phyloP scores from a whole-genome alignment of 2,329 filamentous ascomycete genomes.

The Acephala macrosclerotiorum region DNA sequence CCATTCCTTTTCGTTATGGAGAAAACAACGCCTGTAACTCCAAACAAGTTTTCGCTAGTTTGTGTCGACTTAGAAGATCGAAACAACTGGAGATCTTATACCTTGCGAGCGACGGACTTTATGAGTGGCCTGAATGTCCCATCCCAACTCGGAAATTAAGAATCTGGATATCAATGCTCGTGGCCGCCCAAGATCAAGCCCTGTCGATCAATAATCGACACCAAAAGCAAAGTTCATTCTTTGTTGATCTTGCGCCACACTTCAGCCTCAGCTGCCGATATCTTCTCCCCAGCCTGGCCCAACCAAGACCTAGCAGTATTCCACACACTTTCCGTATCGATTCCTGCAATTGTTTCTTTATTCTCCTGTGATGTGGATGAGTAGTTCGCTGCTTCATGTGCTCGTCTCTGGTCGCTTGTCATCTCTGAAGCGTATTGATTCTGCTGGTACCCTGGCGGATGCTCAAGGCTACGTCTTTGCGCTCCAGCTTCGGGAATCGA shows the following conservation, averaged over 20 bases:
- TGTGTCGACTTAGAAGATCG: slow-evolving; percentile 4
- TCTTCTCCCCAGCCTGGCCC: slow-evolving; percentile 61
- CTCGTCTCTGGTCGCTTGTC: slow-evolving; percentile 51
- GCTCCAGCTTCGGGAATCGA: slow-evolving; percentile 26
- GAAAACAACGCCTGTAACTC: background rate
- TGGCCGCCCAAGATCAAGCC: background rate
- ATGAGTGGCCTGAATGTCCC: background rate
- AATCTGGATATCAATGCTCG: slow-evolving; percentile 10
- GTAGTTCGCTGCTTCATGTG: slow-evolving; percentile 32
- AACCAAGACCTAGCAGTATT: slow-evolving; percentile 65
- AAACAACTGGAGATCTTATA: slow-evolving; percentile 6
- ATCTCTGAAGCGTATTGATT: slow-evolving; percentile 61
- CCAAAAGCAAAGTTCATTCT: slow-evolving; percentile 29
- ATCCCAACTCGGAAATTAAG: slow-evolving; percentile 7
- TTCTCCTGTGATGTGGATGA: slow-evolving; percentile 1
- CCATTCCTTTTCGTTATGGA: slow-evolving; percentile 8
- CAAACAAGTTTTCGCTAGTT: slow-evolving; percentile 6
- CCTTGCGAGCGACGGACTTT: background rate
- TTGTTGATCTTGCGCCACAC: slow-evolving; percentile 71
- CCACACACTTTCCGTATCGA: slow-evolving; percentile 58
- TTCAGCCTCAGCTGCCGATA: slow-evolving; percentile 65
- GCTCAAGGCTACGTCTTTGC: slow-evolving; percentile 39
- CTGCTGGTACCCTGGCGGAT: slow-evolving; percentile 60
- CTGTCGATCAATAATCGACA: slow-evolving; percentile 25
- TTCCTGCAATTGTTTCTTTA: slow-evolving; percentile 17